Evolutionary conservation across 805 yeast species (phyloP).

Genomic region (Candida wancherniae): DNA sequence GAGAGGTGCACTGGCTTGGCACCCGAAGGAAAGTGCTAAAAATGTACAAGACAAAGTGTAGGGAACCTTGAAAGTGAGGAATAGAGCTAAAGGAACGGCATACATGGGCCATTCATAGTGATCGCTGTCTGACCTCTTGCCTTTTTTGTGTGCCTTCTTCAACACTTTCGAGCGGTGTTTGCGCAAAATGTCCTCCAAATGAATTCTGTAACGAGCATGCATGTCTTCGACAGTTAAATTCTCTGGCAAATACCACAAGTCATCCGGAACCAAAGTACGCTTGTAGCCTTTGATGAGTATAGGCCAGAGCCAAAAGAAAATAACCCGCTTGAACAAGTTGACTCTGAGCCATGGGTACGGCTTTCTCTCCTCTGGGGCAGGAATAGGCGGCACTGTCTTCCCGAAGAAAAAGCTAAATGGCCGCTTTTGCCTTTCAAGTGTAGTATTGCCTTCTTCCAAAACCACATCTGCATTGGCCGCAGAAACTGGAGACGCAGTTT

Average conservation of each 20-base stretch:
- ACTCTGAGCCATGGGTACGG: constrained; percentile 42
- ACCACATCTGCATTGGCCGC: constrained; percentile 1
- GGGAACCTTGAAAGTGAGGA: constrained; percentile 44
- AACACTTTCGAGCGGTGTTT: constrained; percentile 19
- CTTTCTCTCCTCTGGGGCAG: constrained; percentile 46
- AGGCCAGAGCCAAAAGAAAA: constrained; percentile 39
- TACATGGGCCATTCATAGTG: constrained; percentile 38
- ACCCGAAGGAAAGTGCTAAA: constrained; percentile 44
- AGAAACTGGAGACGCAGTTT: constrained; percentile 1
- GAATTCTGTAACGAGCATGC: constrained; percentile 25
- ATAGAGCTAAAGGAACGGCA: constrained; percentile 42
- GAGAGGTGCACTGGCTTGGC: constrained; percentile 59
- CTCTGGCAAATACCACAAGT: constrained; percentile 33
- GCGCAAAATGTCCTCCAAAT: constrained; percentile 20
- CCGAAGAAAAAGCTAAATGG: constrained; percentile 47
- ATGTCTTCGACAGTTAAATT: constrained; percentile 33
- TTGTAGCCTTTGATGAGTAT: constrained; percentile 37
- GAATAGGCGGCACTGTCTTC: constrained; percentile 46
- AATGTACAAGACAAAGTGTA: constrained; percentile 37
- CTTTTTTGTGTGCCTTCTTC: constrained; percentile 6
- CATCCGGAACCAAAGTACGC: constrained; percentile 34
- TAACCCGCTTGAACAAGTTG: constrained; percentile 30
- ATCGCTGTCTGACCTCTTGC: constrained; percentile 1
- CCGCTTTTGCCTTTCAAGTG: constrained; percentile 44
- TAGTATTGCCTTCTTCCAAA: constrained; percentile 15